Conservation (phyloP, 345 rosid species). For the Rhodomyrtus tomentosa region DNA sequence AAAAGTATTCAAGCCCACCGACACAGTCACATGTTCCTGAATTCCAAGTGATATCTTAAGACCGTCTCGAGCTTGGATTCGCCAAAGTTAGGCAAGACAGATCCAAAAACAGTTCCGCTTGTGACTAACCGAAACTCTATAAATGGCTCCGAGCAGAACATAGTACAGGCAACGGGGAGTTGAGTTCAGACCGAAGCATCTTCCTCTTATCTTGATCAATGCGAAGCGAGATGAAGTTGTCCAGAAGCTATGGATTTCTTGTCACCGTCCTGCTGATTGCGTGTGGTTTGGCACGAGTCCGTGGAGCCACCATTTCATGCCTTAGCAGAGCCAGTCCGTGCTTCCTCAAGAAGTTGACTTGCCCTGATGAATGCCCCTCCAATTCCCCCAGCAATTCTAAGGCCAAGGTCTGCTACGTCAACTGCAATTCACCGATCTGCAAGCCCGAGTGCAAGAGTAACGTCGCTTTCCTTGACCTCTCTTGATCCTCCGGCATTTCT, state of each 20-base stretch:
- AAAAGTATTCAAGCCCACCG: not conserved
- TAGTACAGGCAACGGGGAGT: not conserved
- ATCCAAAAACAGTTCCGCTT: not conserved
- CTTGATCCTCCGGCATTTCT: not conserved
- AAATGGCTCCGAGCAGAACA: not conserved
- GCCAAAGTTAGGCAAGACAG: not conserved
- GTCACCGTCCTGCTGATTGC: slow-evolving; percentile 2
- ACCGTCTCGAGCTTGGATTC: not conserved
- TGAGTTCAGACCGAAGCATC: not conserved
- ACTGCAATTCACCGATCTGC: not conserved
- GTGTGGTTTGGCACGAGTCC: slow-evolving; percentile 1
- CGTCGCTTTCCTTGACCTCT: not conserved
- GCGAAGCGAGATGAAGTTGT: not conserved
- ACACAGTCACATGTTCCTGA: not conserved
- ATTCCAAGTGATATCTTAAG: not conserved
- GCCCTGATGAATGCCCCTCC: slow-evolving; percentile 26
- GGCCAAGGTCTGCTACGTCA: not conserved
- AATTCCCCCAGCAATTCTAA: not conserved
- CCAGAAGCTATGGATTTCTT: not conserved
- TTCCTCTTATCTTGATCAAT: not conserved
- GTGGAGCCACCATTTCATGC: slow-evolving; percentile 7
- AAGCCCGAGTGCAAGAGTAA: not conserved
- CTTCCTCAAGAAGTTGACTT: not conserved
- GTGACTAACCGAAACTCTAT: not conserved
- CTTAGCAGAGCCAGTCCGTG: slow-evolving; percentile 3